Conservation (phyloP, 257 asterid genomes). For the Cinchona pubescens region DNA sequence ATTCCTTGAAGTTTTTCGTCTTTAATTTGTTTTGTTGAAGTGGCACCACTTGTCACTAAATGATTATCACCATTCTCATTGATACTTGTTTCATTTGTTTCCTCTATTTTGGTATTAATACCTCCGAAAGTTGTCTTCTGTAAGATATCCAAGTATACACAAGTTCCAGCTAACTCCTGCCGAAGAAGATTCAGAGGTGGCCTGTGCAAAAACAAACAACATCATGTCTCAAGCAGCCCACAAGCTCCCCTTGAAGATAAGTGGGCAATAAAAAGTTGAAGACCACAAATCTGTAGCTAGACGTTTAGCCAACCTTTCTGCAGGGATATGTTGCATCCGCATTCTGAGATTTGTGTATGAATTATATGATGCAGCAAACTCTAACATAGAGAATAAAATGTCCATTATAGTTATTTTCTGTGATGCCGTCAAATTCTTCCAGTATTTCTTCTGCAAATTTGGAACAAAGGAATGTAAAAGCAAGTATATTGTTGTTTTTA, state of each 20-base stretch:
- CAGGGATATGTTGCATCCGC: slow-evolving; percentile 80
- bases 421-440: slow-evolving; percentile 71
- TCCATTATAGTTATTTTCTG: slow-evolving; percentile 86
- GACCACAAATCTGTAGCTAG: slow-evolving; percentile 9
- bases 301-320: slow-evolving; percentile 64
- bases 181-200: slow-evolving; percentile 97
- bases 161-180: slow-evolving; percentile 91
- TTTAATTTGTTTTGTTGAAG: slow-evolving; percentile 27
- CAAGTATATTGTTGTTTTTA: neutral
- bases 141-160: slow-evolving; percentile 85
- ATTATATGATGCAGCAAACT: slow-evolving; percentile 96
- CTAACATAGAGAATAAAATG: slow-evolving; percentile 77
- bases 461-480: slow-evolving; percentile 24
- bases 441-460: slow-evolving; percentile 75
- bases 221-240: slow-evolving; percentile 8
- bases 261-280: no score
- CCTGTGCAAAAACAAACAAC: slow-evolving; percentile 45
- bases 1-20: slow-evolving; percentile 66
- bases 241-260: slow-evolving; percentile 11
- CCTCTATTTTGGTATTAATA: slow-evolving; percentile 34
- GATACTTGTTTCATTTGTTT: slow-evolving; percentile 16
- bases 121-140: slow-evolving; percentile 68
- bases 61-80: slow-evolving; percentile 23
- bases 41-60: slow-evolving; percentile 6
- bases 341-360: slow-evolving; percentile 76